Evolutionary conservation across 371 early-diverging fungal genomes (phyloP), one percentile per base, ranked within the genome.

Genomic region (Haplosporangium sp.): DNA sequence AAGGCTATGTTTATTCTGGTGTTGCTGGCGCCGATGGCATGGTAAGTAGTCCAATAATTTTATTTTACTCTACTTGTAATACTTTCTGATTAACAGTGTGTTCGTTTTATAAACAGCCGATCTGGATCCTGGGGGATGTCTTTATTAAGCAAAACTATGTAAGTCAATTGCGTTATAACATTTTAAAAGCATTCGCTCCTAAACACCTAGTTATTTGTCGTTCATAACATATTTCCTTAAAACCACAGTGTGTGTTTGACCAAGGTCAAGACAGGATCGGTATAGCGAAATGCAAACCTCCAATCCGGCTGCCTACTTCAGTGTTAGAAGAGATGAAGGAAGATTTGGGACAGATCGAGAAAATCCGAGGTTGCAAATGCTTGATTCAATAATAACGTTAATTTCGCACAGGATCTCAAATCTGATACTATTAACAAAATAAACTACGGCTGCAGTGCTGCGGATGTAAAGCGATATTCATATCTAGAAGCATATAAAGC

Each of bases 141-240:
- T 86, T 88, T 70, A 76, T 88, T 67, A 86, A 86, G 77, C 82
- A 85, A 53, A 77, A 86, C 75, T 86, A 85, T 74, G 76, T 83
- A 66, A 64, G 78, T 67, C 5, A 34, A 27, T 27, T 27, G 27
- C 27, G 27, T 27, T 27, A 27, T 27, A 27, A 27, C 27, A 27
- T 27, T 27, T 27, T 27, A 27, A 27, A 27, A 27, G 27, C 27
- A 27, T 27, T 27, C 27, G 27, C 27, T 27, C 27, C 27, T 27
- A 27, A 27, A 27, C 27, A 27, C 27, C 27, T 19, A 50, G n/a
- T 19, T 19, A 15, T n/a, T 50, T 15, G n/a, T 11, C 15, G 4
- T 4, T 50, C 7, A 2, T 6, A 15, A 15, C 15, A 15, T n/a
- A 6, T 50, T 59, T 59, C 19, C n/a, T 37, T 48, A 13, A n/a